A percentile compares a stretch with the other conserved stretches of the same genome.
These are phyloP conservation scores for Candida peoriensis DNA, from an alignment of 805 yeast genomes.

Conservation along the genomic window DNA sequence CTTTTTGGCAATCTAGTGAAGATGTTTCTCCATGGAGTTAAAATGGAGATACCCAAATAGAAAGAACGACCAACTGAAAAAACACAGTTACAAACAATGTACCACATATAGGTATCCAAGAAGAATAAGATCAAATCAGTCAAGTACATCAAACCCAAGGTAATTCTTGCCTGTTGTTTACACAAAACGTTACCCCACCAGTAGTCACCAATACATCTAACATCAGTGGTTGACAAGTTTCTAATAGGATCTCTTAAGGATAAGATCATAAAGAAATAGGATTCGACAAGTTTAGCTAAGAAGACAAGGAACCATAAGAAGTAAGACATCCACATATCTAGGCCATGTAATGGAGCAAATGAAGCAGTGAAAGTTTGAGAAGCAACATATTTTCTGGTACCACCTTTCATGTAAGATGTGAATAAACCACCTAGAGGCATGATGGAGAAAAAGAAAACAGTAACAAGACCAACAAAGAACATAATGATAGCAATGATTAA, in stretches of 20 bases:
- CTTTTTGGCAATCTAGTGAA: slow-evolving; percentile 98
- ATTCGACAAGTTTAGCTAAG: slow-evolving; percentile 83
- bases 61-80: slow-evolving; percentile 97
- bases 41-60: slow-evolving; percentile 96
- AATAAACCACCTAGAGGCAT: slow-evolving; percentile 98
- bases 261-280: slow-evolving; percentile 85
- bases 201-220: slow-evolving; percentile 95
- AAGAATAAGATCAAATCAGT: slow-evolving; percentile 94
- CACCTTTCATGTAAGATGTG: slow-evolving; percentile 84
- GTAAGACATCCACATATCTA: slow-evolving; percentile 96
- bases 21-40: slow-evolving; percentile 99
- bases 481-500: slow-evolving; percentile 77
- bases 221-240: slow-evolving; percentile 71
- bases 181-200: slow-evolving; percentile 81
- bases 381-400: slow-evolving; percentile 83
- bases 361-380: slow-evolving; percentile 96
- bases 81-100: slow-evolving; percentile 88
- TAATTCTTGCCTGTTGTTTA: slow-evolving; percentile 80
- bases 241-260: slow-evolving; percentile 94
- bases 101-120: slow-evolving; percentile 99
- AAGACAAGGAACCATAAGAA: slow-evolving; percentile 87
- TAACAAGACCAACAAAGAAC: slow-evolving; percentile 82
- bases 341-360: slow-evolving; percentile 72
- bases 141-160: slow-evolving; percentile 85
- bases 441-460: slow-evolving; percentile 79